A percentile compares a stretch with the other conserved stretches of the same genome.
Conservation (phyloP, 2,329 filamentous ascomycete genomes). For the Leptoxyphium fumago region DNA sequence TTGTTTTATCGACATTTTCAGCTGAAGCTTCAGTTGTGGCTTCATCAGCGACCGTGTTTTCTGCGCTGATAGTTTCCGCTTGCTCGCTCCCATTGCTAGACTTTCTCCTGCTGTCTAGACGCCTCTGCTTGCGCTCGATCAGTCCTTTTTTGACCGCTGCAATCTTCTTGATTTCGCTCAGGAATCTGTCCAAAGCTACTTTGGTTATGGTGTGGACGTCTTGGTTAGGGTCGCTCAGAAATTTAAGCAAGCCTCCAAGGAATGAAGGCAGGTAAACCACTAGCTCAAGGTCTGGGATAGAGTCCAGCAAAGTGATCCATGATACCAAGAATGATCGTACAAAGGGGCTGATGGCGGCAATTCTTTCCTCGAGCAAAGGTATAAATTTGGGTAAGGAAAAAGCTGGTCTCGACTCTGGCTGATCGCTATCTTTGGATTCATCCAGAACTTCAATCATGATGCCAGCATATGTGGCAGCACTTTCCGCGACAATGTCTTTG, state of each 20-base stretch:
- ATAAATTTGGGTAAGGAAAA: conserved; percentile 89
- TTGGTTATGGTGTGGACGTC: conserved; percentile 95
- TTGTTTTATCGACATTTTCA: not conserved
- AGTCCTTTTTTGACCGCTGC: conserved; percentile 85
- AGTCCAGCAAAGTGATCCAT: conserved; percentile 90
- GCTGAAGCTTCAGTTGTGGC: not conserved
- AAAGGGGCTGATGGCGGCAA: conserved; percentile 87
- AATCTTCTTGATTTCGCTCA: conserved; percentile 89
- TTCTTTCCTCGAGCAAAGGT: conserved; percentile 81
- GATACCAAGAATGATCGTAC: conserved; percentile 89
- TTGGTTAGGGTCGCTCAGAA: conserved; percentile 76
- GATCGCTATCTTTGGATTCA: conserved; percentile 26
- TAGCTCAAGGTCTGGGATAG: conserved; percentile 89
- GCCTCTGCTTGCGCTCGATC: conserved; percentile 62
- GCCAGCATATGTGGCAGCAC: conserved; percentile 86
- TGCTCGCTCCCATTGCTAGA: conserved; percentile 32
- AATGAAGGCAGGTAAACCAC: conserved; percentile 89
- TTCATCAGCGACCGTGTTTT: conserved; percentile 1
- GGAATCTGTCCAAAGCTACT: conserved; percentile 72
- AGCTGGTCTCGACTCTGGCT: conserved; percentile 55
- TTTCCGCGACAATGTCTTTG: conserved; percentile 93
- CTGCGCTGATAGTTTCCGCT: conserved; percentile 6
- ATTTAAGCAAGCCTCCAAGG: conserved; percentile 74
- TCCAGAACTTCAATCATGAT: conserved; percentile 47
- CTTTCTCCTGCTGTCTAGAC: conserved; percentile 49